A percentile compares a stretch with the other conserved stretches of the same genome.
Evolutionary conservation across 805 yeast genomes (phyloP).

Genomic region (Saccharomyces eubayanus): DNA sequence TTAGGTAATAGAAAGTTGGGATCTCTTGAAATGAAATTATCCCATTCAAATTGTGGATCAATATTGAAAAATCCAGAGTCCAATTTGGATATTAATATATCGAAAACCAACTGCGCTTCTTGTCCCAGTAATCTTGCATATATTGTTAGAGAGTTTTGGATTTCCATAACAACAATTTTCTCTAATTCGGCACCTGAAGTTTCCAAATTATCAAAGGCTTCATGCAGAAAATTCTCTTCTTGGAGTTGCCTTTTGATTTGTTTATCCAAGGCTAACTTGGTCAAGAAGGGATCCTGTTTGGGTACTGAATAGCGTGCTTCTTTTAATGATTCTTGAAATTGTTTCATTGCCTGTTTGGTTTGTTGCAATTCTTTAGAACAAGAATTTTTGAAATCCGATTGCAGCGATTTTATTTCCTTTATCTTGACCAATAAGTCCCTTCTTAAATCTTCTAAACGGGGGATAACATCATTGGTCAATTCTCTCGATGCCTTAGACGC

Average conservation of each 20-base stretch:
- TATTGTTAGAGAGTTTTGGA: slow-evolving; percentile 70
- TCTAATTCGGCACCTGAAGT: slow-evolving; percentile 83
- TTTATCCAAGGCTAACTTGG: slow-evolving; percentile 62
- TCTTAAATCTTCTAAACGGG: slow-evolving; percentile 57
- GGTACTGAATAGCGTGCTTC: slow-evolving; percentile 42
- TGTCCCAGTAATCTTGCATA: slow-evolving; percentile 65
- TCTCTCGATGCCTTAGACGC: slow-evolving; percentile 55
- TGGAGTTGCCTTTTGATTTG: slow-evolving; percentile 68
- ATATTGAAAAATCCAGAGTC: slow-evolving; percentile 64
- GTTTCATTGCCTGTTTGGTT: slow-evolving; percentile 49
- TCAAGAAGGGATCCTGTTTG: slow-evolving; percentile 71
- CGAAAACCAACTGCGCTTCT: slow-evolving; percentile 65
- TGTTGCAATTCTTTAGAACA: slow-evolving; percentile 60
- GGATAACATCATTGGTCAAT: slow-evolving; percentile 51
- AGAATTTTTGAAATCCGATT: slow-evolving; percentile 76
- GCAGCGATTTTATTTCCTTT: slow-evolving; percentile 73
- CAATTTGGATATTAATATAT: slow-evolving; percentile 54
- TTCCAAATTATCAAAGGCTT: slow-evolving; percentile 81
- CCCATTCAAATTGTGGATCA: slow-evolving; percentile 84
- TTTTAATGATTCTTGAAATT: slow-evolving; percentile 56
- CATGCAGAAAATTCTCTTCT: slow-evolving; percentile 82
- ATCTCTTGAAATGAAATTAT: slow-evolving; percentile 66
- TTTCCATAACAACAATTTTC: slow-evolving; percentile 75
- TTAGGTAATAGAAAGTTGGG: slow-evolving; percentile 58
- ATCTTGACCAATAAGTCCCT: slow-evolving; percentile 77